Base-by-base conservation (phyloP, 148 eudicot species). In the Chenopodium formosanum region DNA sequence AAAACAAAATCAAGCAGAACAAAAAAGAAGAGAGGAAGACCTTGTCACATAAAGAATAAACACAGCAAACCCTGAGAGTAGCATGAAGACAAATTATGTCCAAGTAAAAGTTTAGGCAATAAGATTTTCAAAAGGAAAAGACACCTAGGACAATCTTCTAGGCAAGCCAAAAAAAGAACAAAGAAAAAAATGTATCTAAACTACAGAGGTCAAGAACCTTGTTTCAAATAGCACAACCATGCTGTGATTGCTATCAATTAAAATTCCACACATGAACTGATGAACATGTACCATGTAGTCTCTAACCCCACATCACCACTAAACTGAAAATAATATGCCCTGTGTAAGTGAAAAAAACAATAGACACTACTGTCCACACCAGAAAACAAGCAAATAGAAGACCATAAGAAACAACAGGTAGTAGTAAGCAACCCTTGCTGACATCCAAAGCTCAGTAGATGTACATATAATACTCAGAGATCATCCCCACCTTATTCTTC, bases 401-500 rank as follows among this genome's bases (percentile, higher is more conserved):
- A 58, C 12, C 52, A 65, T 29, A 31, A 52, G 40, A 63, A 68
- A 25, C 25, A 50, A 72, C 67, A 31, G 62, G 44, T 60, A 17
- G 79, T 68, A 81, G 65, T 77, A 53, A 12, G 63, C 17, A 84
- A 13, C 62, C 40, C 53, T 56, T 77, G 71, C n/a, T 67, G 74
- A 66, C 62, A 73, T 34, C 47, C 48, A 77, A 64, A 56, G 47
- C 64, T 84, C 84, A 64, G 80, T 81, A 77, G 50, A 60, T 52
- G 62, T 9, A 19, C 77, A 76, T 47, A 80, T 63, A 70, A 80
- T 63, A 70, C 77, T 52, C 80, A 67, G 23, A 78, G 79, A 80
- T 37, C 44, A 82, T 81, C 85, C 79, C 79, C 79, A 97, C 99
- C 99, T 92, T 91, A 73, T 80, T 85, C 66, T 73, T 88, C 75